phyloP scores from a whole-genome alignment of 2,329 filamentous ascomycete genomes.

The Penicillium freii region DNA sequence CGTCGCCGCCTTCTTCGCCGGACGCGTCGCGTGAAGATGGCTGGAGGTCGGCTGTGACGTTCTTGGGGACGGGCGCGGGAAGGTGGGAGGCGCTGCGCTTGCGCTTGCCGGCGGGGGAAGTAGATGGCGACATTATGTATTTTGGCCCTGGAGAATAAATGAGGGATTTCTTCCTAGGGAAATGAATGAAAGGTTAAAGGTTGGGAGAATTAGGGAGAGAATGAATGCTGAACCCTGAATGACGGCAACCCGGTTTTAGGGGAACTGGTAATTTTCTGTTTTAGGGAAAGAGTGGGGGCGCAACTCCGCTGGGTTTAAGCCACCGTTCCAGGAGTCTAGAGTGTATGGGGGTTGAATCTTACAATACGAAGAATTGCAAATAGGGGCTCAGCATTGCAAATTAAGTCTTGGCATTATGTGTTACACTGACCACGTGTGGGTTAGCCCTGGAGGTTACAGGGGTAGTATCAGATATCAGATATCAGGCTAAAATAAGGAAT shows the following conservation, averaged over 20 bases:
- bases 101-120: conserved; percentile 64
- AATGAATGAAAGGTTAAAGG: conserved; percentile 5
- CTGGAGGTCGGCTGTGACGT: conserved; percentile 59
- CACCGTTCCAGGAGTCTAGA: neutral
- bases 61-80: conserved; percentile 49
- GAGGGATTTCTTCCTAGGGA: conserved; percentile 6
- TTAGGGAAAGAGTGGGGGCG: conserved; percentile 10
- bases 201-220: conserved; percentile 6
- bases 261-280: conserved; percentile 13
- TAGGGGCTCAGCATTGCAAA: neutral
- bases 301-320: neutral
- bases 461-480: too few species aligned
- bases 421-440: conserved; percentile 10
- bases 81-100: conserved; percentile 62
- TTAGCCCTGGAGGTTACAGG: neutral
- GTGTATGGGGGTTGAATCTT: neutral
- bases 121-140: conserved; percentile 60
- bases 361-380: conserved; percentile 6
- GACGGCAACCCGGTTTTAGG: conserved; percentile 12
- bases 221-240: conserved; percentile 14
- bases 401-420: neutral
- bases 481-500: too few species aligned
- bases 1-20: conserved; percentile 70
- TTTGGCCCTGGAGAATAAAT: conserved; percentile 7
- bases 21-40: conserved; percentile 80